phyloP scores from a whole-genome alignment of 805 yeast genomes.

The Lachancea meyersii region DNA sequence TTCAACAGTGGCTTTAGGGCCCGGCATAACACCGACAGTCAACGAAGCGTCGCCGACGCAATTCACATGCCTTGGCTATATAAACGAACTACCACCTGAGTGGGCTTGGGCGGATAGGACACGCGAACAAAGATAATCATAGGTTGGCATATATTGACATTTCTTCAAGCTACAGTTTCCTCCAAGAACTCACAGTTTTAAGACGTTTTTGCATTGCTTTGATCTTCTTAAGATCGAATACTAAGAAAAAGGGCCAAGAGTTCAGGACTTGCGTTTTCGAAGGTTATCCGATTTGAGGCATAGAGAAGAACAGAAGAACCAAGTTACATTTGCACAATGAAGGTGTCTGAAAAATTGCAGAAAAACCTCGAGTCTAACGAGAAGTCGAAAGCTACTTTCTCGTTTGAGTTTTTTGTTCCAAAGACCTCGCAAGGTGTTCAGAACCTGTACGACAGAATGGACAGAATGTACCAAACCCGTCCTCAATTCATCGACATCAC shows the following conservation, averaged over 20 bases:
- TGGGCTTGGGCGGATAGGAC: not conserved
- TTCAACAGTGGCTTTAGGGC: constrained; percentile 7
- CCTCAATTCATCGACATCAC: constrained; percentile 94
- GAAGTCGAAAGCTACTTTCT: constrained; percentile 51
- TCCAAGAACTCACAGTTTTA: not conserved
- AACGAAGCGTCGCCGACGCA: not conserved
- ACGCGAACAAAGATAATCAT: not conserved
- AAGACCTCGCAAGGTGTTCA: constrained; percentile 96
- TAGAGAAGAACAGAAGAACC: not conserved
- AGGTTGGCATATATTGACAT: not conserved
- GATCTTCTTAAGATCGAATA: not conserved
- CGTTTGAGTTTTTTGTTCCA: constrained; percentile 96
- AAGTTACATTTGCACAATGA: constrained; percentile 24
- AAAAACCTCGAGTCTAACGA: constrained; percentile 24
- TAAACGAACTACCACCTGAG: constrained; percentile 2
- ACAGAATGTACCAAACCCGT: constrained; percentile 81
- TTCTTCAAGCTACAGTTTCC: not conserved
- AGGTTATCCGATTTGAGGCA: too few species aligned
- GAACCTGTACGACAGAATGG: constrained; percentile 94
- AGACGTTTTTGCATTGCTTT: not conserved
- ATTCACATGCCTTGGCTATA: constrained; percentile 8
- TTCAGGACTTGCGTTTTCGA: too few species aligned
- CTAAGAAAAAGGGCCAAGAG: not conserved
- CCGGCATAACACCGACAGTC: constrained; percentile 7
- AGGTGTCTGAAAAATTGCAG: constrained; percentile 36